Evolutionary conservation across 768 basidiomycete species (phyloP).

Genomic region (Boletus rex-veris): DNA sequence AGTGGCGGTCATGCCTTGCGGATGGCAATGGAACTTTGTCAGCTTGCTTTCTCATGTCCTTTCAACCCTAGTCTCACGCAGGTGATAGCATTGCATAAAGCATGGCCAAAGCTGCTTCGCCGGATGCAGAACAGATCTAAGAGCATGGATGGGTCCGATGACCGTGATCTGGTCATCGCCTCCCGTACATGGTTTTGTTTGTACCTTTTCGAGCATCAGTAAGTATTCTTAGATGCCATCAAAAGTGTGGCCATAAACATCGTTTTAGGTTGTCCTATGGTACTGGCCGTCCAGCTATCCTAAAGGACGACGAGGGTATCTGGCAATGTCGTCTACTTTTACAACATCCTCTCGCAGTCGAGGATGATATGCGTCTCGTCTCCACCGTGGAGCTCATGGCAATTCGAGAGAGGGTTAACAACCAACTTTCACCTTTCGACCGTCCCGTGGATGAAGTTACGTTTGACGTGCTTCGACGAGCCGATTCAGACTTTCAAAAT

Average conservation of each 20-base stretch:
- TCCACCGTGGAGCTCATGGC: slow-evolving; percentile 93
- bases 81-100: slow-evolving; percentile 76
- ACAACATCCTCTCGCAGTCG: slow-evolving; percentile 83
- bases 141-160: slow-evolving; percentile 47
- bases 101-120: slow-evolving; percentile 79
- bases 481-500: slow-evolving; percentile 70
- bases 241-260: background rate
- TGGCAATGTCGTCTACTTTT: slow-evolving; percentile 74
- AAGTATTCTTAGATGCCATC: slow-evolving; percentile 28
- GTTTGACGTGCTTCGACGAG: slow-evolving; percentile 65
- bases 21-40: slow-evolving; percentile 93
- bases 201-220: slow-evolving; percentile 95
- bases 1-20: slow-evolving; percentile 95
- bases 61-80: slow-evolving; percentile 4
- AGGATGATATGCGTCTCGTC: slow-evolving; percentile 92
- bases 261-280: slow-evolving; percentile 83
- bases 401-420: slow-evolving; percentile 82
- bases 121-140: slow-evolving; percentile 70
- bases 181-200: slow-evolving; percentile 91
- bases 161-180: slow-evolving; percentile 76
- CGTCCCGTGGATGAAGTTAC: slow-evolving; percentile 71
- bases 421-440: slow-evolving; percentile 77
- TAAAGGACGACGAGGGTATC: slow-evolving; percentile 92
- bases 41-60: slow-evolving; percentile 24
- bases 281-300: slow-evolving; percentile 87